Conservation (phyloP, 2,329 filamentous ascomycete species). For the Aspergillus pseudotamarii region DNA sequence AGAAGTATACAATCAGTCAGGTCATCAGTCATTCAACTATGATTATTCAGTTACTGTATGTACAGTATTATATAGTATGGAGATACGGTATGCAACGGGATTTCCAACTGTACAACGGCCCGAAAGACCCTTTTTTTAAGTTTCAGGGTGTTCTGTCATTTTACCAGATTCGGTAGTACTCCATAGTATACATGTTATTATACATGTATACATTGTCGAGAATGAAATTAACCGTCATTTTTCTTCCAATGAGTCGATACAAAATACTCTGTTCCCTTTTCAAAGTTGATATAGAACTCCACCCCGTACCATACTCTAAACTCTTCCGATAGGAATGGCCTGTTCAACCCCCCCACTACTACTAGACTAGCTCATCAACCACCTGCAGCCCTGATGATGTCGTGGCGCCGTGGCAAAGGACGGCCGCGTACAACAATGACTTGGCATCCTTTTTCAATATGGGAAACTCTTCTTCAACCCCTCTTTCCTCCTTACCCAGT, state of each 20-base stretch:
- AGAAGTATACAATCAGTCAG: background rate
- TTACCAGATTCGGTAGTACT: no score
- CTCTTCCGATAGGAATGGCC: no score
- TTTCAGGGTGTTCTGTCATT: background rate
- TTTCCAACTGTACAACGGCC: background rate
- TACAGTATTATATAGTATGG: background rate
- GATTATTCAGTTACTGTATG: background rate
- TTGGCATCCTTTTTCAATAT: conserved; percentile 4
- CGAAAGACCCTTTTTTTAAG: background rate
- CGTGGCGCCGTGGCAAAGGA: conserved; percentile 8
- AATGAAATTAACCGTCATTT: background rate
- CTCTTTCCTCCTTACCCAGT: background rate
- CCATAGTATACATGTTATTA: no score
- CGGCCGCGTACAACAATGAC: conserved; percentile 11
- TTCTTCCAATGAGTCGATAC: background rate
- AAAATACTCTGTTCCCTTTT: background rate
- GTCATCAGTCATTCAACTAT: background rate
- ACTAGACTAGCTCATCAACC: background rate
- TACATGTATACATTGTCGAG: no score
- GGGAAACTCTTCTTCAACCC: background rate
- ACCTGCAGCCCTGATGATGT: background rate
- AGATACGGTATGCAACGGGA: background rate
- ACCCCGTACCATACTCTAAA: no score
- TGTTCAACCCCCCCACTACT: no score
- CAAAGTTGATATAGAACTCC: background rate